phyloP scores from a whole-genome alignment of 345 rosid species.

The Odontarrhena argentea region DNA sequence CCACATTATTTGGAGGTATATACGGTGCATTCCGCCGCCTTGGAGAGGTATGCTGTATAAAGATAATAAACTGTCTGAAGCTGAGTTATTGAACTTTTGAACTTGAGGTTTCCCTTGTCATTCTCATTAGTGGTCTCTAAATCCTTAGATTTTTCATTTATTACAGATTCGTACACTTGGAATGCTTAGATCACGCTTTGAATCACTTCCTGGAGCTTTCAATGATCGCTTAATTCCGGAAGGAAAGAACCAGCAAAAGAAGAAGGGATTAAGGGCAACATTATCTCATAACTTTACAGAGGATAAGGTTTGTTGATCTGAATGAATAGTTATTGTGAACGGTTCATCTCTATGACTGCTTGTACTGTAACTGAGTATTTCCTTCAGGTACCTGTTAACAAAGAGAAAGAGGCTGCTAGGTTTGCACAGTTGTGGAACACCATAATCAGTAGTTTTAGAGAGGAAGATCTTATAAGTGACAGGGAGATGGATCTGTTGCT shows the following conservation, averaged over 20 bases:
- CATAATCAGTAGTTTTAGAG: constrained; percentile 91
- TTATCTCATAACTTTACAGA: constrained; percentile 58
- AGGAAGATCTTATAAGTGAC: constrained; percentile 90
- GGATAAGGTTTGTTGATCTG: constrained; percentile 45
- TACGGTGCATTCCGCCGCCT: constrained; percentile 99
- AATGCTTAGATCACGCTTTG: constrained; percentile 96
- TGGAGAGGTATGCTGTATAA: constrained; percentile 74
- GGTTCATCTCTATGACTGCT: constrained; percentile 24
- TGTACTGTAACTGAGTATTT: constrained; percentile 16
- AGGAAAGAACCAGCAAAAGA: constrained; percentile 61
- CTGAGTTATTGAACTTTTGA: constrained; percentile 20
- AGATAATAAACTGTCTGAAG: constrained; percentile 8
- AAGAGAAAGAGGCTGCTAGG: constrained; percentile 83
- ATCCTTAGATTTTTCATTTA: constrained; percentile 23
- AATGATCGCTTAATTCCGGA: constrained; percentile 79
- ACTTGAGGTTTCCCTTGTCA: constrained; percentile 6
- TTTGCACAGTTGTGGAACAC: constrained; percentile 99
- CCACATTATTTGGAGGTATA: constrained; percentile 94
- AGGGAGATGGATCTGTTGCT: constrained; percentile 98
- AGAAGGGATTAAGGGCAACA: constrained; percentile 72
- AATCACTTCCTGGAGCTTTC: constrained; percentile 88
- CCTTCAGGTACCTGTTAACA: constrained; percentile 58
- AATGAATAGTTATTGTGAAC: constrained; percentile 13
- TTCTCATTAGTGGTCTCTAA: constrained; percentile 4
- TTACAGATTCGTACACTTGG: constrained; percentile 94